A percentile compares a stretch with the other conserved stretches of the same genome.
Evolutionary conservation across 2,329 filamentous ascomycete species (phyloP).

Genomic region (Zopfia rhizophila): DNA sequence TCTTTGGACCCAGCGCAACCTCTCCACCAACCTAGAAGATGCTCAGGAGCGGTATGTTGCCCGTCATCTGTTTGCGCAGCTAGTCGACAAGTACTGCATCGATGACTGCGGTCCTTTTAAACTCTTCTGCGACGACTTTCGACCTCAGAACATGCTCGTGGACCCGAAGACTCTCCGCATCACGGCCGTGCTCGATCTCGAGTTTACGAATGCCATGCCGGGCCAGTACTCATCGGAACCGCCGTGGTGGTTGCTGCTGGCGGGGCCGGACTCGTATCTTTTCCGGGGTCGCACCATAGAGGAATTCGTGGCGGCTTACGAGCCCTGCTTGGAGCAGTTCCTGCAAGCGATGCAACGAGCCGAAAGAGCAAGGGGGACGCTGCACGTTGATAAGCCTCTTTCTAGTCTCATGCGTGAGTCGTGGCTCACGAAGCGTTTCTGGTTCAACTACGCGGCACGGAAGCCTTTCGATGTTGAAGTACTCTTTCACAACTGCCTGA

Average conservation of each 20-base stretch:
- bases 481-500: slow-evolving; percentile 5
- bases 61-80: slow-evolving; percentile 25
- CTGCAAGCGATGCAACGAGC: slow-evolving; percentile 46
- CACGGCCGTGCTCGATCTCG: slow-evolving; percentile 53
- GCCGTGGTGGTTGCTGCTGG: slow-evolving; percentile 55
- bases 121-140: slow-evolving; percentile 54
- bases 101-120: slow-evolving; percentile 50
- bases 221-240: slow-evolving; percentile 51
- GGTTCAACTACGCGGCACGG: slow-evolving; percentile 11
- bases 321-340: slow-evolving; percentile 51
- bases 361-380: slow-evolving; percentile 17
- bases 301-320: slow-evolving; percentile 39
- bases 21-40: slow-evolving; percentile 31
- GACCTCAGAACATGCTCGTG: slow-evolving; percentile 53
- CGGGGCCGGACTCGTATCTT: slow-evolving; percentile 36
- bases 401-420: slow-evolving; percentile 48
- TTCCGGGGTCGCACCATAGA: slow-evolving; percentile 28
- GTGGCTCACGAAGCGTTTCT: no score
- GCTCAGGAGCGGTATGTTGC: slow-evolving; percentile 35
- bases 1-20: slow-evolving; percentile 34
- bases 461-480: slow-evolving; percentile 12
- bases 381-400: slow-evolving; percentile 17
- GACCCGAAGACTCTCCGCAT: slow-evolving; percentile 50
- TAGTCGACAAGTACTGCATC: slow-evolving; percentile 23
- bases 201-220: slow-evolving; percentile 57